These are phyloP conservation scores for Cryptococcus neoformans DNA, from an alignment of 1,284 basidiomycete genomes.

Conservation along the genomic window DNA sequence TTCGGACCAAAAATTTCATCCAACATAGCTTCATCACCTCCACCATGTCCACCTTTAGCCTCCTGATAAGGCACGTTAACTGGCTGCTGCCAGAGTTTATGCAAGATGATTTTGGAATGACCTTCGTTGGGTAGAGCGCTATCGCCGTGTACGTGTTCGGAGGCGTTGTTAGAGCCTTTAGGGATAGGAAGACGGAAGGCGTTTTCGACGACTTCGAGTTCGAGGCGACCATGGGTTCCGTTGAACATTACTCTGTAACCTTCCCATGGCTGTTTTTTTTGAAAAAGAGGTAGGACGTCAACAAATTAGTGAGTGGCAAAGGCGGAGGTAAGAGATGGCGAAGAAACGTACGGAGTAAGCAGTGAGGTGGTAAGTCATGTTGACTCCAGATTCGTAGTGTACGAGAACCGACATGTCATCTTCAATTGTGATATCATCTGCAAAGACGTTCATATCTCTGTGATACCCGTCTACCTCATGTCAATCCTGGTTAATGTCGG, in stretches of 20 bases:
- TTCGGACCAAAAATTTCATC: conserved; percentile 55
- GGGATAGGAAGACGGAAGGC: conserved; percentile 23
- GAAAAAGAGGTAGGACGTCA: conserved; percentile 5
- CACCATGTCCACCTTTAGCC: conserved; percentile 56
- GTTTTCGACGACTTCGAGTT: conserved; percentile 58
- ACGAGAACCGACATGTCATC: conserved; percentile 59
- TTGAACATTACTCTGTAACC: conserved; percentile 60
- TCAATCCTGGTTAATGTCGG: background rate
- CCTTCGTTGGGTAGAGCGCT: conserved; percentile 54
- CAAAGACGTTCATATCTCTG: conserved; percentile 53
- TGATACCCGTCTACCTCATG: conserved; percentile 36
- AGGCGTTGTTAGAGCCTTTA: conserved; percentile 20
- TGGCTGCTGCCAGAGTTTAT: conserved; percentile 54
- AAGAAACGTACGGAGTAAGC: conserved; percentile 36
- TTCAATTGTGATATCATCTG: conserved; percentile 57
- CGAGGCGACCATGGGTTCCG: conserved; percentile 56
- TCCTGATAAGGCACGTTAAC: conserved; percentile 52
- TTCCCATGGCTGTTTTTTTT: conserved; percentile 52
- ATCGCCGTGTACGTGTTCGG: conserved; percentile 49
- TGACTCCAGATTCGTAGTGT: conserved; percentile 54
- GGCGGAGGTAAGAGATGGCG: background rate
- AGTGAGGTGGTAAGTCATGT: conserved; percentile 58
- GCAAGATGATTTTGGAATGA: conserved; percentile 53
- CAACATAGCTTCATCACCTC: conserved; percentile 57
- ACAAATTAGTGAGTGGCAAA: background rate